Conservation (phyloP, 2,329 filamentous ascomycete species). For the Periconia macrospinosa region DNA sequence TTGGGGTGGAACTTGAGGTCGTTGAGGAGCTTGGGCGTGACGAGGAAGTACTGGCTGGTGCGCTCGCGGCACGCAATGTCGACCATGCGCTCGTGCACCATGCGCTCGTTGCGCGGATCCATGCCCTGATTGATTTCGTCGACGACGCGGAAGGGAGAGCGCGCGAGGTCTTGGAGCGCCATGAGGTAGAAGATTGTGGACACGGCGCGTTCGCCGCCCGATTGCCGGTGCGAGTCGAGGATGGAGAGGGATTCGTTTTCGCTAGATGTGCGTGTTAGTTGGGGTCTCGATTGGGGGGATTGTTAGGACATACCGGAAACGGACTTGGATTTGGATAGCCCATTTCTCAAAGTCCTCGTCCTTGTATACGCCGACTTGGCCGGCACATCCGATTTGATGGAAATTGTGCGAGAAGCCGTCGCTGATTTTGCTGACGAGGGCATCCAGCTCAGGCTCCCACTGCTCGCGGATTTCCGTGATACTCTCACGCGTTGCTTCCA, state of each 20-base stretch:
- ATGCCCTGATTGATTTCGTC: slow-evolving; percentile 99
- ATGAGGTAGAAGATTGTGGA: slow-evolving; percentile 99
- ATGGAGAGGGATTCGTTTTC: slow-evolving; percentile 78
- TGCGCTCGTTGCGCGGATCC: slow-evolving; percentile 97
- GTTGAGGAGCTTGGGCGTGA: slow-evolving; percentile 91
- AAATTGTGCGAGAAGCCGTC: slow-evolving; percentile 93
- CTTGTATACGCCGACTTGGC: slow-evolving; percentile 86
- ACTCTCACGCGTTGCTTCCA: slow-evolving; percentile 58
- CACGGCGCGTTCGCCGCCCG: slow-evolving; percentile 91
- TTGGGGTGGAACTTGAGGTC: slow-evolving; percentile 83
- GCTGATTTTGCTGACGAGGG: slow-evolving; percentile 78
- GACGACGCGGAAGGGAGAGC: slow-evolving; percentile 94
- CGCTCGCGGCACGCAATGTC: slow-evolving; percentile 88
- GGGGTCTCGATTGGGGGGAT: not conserved
- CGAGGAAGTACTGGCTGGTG: slow-evolving; percentile 85
- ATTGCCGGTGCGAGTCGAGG: slow-evolving; percentile 90
- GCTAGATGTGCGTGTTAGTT: slow-evolving; percentile 14
- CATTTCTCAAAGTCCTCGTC: slow-evolving; percentile 90
- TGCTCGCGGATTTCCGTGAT: slow-evolving; percentile 68
- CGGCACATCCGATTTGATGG: slow-evolving; percentile 88
- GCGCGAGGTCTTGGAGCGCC: slow-evolving; percentile 90
- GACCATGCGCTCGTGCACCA: slow-evolving; percentile 97
- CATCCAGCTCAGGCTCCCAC: slow-evolving; percentile 86
- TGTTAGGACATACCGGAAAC: slow-evolving; percentile 71
- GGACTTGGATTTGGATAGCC: slow-evolving; percentile 92